These are phyloP conservation scores for Suillus sp. DNA, from an alignment of 768 basidiomycete species.

Conservation along the genomic window DNA sequence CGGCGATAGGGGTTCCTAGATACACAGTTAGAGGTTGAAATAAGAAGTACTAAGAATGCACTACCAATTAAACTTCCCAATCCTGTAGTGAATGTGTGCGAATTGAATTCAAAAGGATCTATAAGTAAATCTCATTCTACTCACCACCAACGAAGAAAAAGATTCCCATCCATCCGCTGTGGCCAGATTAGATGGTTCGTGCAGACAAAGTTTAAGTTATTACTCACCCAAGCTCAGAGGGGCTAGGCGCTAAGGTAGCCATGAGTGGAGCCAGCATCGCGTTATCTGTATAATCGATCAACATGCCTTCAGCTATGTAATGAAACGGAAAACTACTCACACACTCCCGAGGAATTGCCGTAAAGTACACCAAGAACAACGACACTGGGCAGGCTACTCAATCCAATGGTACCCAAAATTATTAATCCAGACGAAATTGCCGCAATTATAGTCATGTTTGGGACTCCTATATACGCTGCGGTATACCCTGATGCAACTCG, in stretches of 20 bases:
- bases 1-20: background rate
- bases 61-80: background rate
- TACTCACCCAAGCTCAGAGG: too few relatives aligned
- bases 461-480: background rate
- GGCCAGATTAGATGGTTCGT: background rate
- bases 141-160: background rate
- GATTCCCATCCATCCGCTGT: background rate
- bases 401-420: background rate
- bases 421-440: background rate
- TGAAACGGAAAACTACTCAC: background rate
- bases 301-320: background rate
- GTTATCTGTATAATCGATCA: background rate
- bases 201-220: too few relatives aligned
- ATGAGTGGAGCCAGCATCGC: too few relatives aligned
- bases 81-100: background rate
- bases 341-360: background rate
- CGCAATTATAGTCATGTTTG: background rate
- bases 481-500: background rate
- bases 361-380: background rate
- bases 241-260: too few relatives aligned
- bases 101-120: background rate
- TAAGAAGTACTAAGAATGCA: background rate
- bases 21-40: background rate
- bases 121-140: background rate
- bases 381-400: background rate